Conservation (phyloP, 1,284 basidiomycete species). For the Cutaneotrichosporon cavernicola region DNA sequence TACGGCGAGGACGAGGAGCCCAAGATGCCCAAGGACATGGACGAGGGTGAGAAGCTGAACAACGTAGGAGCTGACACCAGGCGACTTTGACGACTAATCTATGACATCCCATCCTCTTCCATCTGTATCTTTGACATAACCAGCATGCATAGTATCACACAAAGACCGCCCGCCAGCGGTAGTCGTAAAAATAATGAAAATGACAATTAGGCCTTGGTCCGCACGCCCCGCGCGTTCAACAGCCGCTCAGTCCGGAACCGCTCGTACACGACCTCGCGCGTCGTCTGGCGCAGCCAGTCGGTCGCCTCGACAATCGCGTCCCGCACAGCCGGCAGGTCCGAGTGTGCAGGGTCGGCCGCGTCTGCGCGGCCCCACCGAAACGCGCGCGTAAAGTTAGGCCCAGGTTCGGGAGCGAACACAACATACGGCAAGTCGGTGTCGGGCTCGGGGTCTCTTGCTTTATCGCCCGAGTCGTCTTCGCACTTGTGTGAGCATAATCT, state of each 20-base stretch:
- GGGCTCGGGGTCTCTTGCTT: slow-evolving; percentile 13
- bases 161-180: background rate
- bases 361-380: slow-evolving; percentile 45
- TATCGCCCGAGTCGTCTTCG: slow-evolving; percentile 16
- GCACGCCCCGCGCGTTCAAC: slow-evolving; percentile 17
- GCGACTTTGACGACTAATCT: slow-evolving; percentile 23
- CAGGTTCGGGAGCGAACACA: slow-evolving; percentile 30
- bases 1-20: slow-evolving; percentile 93
- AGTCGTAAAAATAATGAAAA: background rate
- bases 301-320: slow-evolving; percentile 33
- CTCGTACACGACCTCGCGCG: slow-evolving; percentile 49
- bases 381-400: slow-evolving; percentile 23
- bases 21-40: slow-evolving; percentile 77
- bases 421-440: slow-evolving; percentile 28
- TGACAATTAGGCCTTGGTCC: background rate
- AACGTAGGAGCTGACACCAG: slow-evolving; percentile 14
- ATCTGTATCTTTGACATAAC: background rate
- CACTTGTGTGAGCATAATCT: background rate
- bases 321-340: slow-evolving; percentile 35
- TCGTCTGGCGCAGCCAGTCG: slow-evolving; percentile 35
- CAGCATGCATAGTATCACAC: slow-evolving; percentile 18
- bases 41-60: slow-evolving; percentile 65
- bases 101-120: background rate
- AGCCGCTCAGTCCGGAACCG: slow-evolving; percentile 46
- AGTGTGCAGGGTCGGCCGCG: slow-evolving; percentile 33